These are phyloP conservation scores for Sporothrix humicola DNA, from an alignment of 2,329 filamentous ascomycete genomes.

Conservation along the genomic window DNA sequence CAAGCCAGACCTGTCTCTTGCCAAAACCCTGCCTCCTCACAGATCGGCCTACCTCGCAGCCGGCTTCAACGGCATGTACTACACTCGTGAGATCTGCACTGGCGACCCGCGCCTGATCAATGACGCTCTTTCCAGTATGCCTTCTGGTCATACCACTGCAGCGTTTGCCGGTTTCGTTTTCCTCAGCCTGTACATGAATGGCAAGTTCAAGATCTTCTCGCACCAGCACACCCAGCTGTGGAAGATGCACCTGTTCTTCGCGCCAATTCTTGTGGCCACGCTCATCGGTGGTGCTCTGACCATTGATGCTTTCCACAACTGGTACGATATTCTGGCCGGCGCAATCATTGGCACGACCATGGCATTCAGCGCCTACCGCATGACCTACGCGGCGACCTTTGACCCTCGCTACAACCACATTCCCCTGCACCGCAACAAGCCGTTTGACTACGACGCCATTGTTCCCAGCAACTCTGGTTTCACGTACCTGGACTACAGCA, in stretches of 20 bases:
- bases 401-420: slow-evolving; percentile 73
- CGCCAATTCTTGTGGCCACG: slow-evolving; percentile 69
- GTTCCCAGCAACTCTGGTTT: slow-evolving; percentile 6
- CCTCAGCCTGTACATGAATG: slow-evolving; percentile 75
- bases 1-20: slow-evolving; percentile 60
- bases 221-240: slow-evolving; percentile 76
- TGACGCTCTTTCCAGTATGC: slow-evolving; percentile 73
- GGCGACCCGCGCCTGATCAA: slow-evolving; percentile 68
- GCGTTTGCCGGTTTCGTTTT: slow-evolving; percentile 75
- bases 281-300: slow-evolving; percentile 73
- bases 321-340: slow-evolving; percentile 73
- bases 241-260: slow-evolving; percentile 70
- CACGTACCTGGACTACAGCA: slow-evolving; percentile 40
- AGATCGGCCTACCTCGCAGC: slow-evolving; percentile 52
- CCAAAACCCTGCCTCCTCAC: slow-evolving; percentile 42
- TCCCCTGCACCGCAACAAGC: slow-evolving; percentile 55
- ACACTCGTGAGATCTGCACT: slow-evolving; percentile 72
- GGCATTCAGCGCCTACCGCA: slow-evolving; percentile 68
- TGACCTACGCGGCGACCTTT: slow-evolving; percentile 71
- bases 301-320: slow-evolving; percentile 76
- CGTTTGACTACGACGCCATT: slow-evolving; percentile 42
- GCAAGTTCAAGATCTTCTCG: slow-evolving; percentile 75
- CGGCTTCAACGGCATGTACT: slow-evolving; percentile 65
- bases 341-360: slow-evolving; percentile 66
- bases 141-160: slow-evolving; percentile 74